These are phyloP conservation scores for Tetradesmus obliquus DNA, from an alignment of 139 green algal genomes.

Conservation along the genomic window DNA sequence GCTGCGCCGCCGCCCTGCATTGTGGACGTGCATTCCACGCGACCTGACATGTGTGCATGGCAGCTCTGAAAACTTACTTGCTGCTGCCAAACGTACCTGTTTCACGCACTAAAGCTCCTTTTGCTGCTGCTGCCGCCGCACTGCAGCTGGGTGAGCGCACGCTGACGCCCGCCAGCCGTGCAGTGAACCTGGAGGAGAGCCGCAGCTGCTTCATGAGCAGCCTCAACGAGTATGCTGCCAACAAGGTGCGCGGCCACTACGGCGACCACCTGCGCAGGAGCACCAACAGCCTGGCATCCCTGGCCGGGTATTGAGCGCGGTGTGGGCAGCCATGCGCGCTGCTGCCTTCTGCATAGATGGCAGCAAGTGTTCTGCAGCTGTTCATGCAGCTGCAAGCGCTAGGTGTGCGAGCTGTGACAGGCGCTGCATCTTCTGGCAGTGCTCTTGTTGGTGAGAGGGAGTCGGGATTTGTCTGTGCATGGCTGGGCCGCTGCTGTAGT, in stretches of 20 bases:
- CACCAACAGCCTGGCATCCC: neutral
- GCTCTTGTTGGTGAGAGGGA: neutral
- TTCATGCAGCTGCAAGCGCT: neutral
- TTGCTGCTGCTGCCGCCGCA: neutral
- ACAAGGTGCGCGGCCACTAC: slow-evolving; percentile 10
- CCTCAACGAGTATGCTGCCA: slow-evolving; percentile 9
- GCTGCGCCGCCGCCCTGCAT: too few species aligned
- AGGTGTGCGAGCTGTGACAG: neutral
- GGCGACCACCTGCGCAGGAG: neutral
- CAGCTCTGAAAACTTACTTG: neutral
- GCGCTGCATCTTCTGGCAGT: too few species aligned
- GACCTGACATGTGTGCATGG: neutral
- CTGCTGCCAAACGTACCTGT: neutral
- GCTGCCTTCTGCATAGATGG: neutral
- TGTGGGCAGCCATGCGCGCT: neutral
- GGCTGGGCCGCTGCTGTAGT: neutral
- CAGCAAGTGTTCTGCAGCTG: neutral
- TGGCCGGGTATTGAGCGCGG: slow-evolving; percentile 2
- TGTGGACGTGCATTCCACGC: too few species aligned
- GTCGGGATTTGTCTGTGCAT: neutral
- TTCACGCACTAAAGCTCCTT: neutral
- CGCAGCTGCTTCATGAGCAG: slow-evolving; percentile 11
- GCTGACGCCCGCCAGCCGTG: neutral
- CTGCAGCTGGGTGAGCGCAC: neutral
- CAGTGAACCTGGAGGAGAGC: slow-evolving; percentile 1